Evolutionary conservation across 2,329 filamentous ascomycete genomes (phyloP), one percentile per base, ranked within the genome.

Genomic region (Sclerotinia nivalis): DNA sequence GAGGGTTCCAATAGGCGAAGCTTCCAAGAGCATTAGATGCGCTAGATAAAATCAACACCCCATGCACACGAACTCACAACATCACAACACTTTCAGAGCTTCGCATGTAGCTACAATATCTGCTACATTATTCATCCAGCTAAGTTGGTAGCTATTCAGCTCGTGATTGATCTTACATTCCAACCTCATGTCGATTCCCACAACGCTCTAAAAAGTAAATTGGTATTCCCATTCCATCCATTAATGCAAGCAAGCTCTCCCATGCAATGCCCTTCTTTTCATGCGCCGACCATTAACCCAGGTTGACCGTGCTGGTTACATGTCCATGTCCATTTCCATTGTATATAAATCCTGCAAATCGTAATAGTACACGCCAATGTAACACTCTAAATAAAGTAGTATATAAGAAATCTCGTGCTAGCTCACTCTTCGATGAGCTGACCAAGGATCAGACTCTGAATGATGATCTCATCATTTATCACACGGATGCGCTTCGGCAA

Each of bases 391-490:
- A 50, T 25, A 28, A 28, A 40, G 12, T 22, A 22, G 8, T 65
- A 13, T 52, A 28, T 10, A 59, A 43, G 18, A 28, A 52, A 52
- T 52, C 8, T 22, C 28, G 4, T 15, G 22, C 9, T 2, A 10
- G 2, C 20, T 72, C 43, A 72, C 15, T 74, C 73, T 15, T 77
- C 76, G 40, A 93, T 87, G 74, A 97, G 81, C 71, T 89, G 87
- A 0, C 94, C 95, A 65, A 97, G 79, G 73, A 99, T 97, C 71
- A 98, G 82, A 79, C 93, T 97, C 83, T 99, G 95, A 69, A 97
- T 89, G 31, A 98, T 88, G 77, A 95, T 88, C 80, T 98, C 95
- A 78, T 96, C 91, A 69, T 89, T 91, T 66, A 97, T 86, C 58
- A 96, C 85, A 72, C 85, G 86, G 50, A 93, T 83, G 71, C 81